Evolutionary conservation across 805 yeast genomes (phyloP), one percentile per base, ranked within the genome.

Genomic region (Cephaloascus fragrans): DNA sequence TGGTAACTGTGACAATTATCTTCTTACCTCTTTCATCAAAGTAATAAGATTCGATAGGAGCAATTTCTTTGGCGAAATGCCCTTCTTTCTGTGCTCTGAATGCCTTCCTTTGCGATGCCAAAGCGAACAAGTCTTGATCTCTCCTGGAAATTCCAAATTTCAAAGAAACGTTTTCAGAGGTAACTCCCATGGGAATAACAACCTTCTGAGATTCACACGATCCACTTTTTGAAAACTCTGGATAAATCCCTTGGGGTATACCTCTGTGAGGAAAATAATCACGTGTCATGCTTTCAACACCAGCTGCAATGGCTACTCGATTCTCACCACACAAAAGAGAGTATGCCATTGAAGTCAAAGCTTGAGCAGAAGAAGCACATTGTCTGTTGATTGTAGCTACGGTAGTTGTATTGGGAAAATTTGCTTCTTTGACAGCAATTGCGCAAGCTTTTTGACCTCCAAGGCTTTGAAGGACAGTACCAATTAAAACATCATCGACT

Each of bases 241-340:
- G 43, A 32, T 52, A 49, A 20, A 61, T 56, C 39, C 66, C 47
- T 4, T 49, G 39, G 4, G 67, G 66, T 31, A 62, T 56, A 5
- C 67, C 65, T 36, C 65, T 47, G 36, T 61, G 64, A 14, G 68
- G 64, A 42, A 60, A 62, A 46, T 62, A 62, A 45, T 62, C 67
- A 42, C 41, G 49, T 15, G 67, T 61, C 68, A 64, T 64, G 2
- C 65, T 59, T 44, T 62, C 69, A n/a, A 62, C 69, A 32, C 69
- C 69, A 19, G 65, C 69, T 3, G 66, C 69, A 34, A 62, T 50
- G 12, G 64, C 61, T 16, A 54, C 50, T 20, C 44, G 47, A 32
- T 56, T 50, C 33, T 59, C 60, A 18, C 62, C 65, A 12, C 55
- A 38, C 19, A 47, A 37, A 19, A 62, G 51, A 8, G 61, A 48